Evolutionary conservation across 2,329 filamentous ascomycete genomes (phyloP).

Genomic region (Penicillium palitans): DNA sequence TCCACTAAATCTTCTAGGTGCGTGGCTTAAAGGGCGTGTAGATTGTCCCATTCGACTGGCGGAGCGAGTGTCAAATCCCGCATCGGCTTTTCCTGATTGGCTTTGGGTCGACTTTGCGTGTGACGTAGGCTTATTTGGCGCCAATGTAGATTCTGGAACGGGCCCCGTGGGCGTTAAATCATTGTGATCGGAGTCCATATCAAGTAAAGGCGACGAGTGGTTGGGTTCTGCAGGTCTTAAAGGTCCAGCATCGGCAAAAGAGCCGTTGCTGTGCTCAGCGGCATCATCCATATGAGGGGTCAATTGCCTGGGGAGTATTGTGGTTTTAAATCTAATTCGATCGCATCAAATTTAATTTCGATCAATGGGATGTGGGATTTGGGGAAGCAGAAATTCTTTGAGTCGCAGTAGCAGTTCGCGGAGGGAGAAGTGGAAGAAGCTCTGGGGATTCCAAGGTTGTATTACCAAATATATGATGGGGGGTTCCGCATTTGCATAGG

Average conservation of each 20-base stretch:
- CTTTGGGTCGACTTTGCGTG: constrained; percentile 17
- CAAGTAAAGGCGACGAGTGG: constrained; percentile 2
- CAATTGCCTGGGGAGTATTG: neutral
- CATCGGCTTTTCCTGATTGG: constrained; percentile 23
- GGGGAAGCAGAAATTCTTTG: neutral
- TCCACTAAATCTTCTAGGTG: constrained; percentile 74
- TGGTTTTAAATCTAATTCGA: neutral
- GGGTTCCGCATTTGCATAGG: constrained; percentile 8
- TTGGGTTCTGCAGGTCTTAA: constrained; percentile 19
- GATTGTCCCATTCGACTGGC: constrained; percentile 38
- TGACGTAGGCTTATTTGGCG: constrained; percentile 11
- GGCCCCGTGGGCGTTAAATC: constrained; percentile 11
- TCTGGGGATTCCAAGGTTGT: neutral
- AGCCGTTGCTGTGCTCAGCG: constrained; percentile 25
- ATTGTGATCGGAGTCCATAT: constrained; percentile 16
- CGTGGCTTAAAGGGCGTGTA: constrained; percentile 62
- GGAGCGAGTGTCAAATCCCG: constrained; percentile 32
- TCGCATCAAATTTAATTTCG: neutral
- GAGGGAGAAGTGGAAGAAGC: constrained; percentile 1
- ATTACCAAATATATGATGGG: constrained; percentile 8
- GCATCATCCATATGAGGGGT: constrained; percentile 21
- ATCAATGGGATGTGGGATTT: neutral
- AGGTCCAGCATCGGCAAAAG: constrained; percentile 43
- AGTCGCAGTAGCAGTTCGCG: neutral
- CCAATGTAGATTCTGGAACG: neutral